Percentiles rank a stretch among this genome's conserved stretches.
Conservation (phyloP, 495 filamentous ascomycete genomes). For the Aspergillus leporis region DNA sequence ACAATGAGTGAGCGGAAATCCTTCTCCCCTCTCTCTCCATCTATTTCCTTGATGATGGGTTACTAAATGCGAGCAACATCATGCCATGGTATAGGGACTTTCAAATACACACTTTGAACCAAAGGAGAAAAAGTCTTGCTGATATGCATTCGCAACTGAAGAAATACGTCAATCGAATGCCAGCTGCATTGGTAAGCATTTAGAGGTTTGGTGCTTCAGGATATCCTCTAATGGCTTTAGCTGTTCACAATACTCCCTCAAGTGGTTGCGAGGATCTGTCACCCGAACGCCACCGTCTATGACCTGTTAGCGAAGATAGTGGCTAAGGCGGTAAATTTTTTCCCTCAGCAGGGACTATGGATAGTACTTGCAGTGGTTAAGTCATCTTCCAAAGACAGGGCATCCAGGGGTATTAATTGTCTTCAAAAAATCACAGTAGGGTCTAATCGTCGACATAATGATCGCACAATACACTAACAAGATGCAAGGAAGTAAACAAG, state of each 20-base stretch:
- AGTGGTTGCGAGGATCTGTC: slow-evolving; percentile 87
- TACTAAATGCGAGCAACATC: slow-evolving; percentile 8
- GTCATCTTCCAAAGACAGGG: slow-evolving; percentile 52
- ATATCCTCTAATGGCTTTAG: slow-evolving; percentile 28
- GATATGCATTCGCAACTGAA: slow-evolving; percentile 68
- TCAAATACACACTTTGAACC: slow-evolving; percentile 50
- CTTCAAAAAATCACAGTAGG: slow-evolving; percentile 49
- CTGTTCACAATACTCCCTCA: slow-evolving; percentile 93
- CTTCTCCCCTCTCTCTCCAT: not conserved
- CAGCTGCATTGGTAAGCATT: slow-evolving; percentile 64
- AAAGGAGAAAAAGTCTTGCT: slow-evolving; percentile 66
- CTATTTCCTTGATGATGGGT: not conserved
- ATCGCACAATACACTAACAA: slow-evolving; percentile 18
- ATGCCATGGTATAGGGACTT: slow-evolving; percentile 48
- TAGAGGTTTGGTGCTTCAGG: not conserved
- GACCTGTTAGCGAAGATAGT: slow-evolving; percentile 75
- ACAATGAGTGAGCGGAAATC: slow-evolving; percentile 46
- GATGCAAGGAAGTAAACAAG: slow-evolving; percentile 41
- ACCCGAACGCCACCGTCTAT: slow-evolving; percentile 76
- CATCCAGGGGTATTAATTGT: slow-evolving; percentile 46
- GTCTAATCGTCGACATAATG: not conserved
- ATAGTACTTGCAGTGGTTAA: slow-evolving; percentile 79
- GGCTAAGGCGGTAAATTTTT: slow-evolving; percentile 70
- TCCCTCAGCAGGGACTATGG: slow-evolving; percentile 95
- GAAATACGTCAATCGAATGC: slow-evolving; percentile 72